phyloP scores from a whole-genome alignment of 2,329 filamentous ascomycete species.

The Lasiodiplodia hormozganensis region DNA sequence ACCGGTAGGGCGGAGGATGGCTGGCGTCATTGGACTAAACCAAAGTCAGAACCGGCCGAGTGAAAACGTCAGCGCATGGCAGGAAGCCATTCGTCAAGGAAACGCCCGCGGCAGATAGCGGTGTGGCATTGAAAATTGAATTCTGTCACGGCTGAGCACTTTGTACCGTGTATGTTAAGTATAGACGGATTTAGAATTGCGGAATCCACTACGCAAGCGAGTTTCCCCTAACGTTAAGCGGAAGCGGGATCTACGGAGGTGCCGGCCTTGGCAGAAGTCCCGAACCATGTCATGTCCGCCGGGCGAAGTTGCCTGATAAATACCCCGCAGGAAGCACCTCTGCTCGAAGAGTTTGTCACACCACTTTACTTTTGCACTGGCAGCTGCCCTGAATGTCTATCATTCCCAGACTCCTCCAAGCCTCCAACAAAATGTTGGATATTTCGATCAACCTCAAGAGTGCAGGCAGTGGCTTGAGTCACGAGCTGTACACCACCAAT shows the following conservation, averaged over 20 bases:
- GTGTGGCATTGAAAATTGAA: constrained; percentile 3
- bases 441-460: not conserved
- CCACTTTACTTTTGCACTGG: not conserved
- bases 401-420: not conserved
- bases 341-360: too few relatives aligned
- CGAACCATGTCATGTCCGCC: not conserved
- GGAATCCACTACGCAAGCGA: not conserved
- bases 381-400: not conserved
- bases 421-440: not conserved
- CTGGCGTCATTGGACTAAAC: not conserved
- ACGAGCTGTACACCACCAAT: not conserved
- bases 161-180: constrained; percentile 8
- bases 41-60: not conserved
- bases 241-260: constrained; percentile 4
- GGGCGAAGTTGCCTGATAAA: not conserved
- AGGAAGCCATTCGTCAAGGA: not conserved
- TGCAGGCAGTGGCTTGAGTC: not conserved
- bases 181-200: constrained; percentile 17
- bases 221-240: constrained; percentile 18
- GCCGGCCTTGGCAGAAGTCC: not conserved
- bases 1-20: not conserved
- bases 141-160: not conserved
- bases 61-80: not conserved
- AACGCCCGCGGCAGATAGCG: not conserved
- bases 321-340: not conserved